A percentile compares a stretch with the other conserved stretches of the same genome.
phyloP scores from a whole-genome alignment of 371 early-diverging fungal species.

The Apophysomyces elegans region DNA sequence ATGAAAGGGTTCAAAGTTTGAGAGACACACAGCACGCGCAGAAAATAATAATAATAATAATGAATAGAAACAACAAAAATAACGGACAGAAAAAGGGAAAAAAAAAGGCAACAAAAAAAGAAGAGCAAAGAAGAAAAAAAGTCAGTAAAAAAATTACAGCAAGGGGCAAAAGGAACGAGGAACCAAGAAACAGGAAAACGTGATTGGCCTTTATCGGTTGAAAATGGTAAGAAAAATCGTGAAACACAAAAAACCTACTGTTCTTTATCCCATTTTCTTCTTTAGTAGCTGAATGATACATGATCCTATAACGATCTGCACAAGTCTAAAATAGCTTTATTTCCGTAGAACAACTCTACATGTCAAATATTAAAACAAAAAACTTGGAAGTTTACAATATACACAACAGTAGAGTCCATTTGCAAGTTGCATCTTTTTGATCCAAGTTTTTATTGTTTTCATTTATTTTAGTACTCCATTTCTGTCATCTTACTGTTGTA shows the following conservation, averaged over 20 bases:
- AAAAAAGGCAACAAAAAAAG: background rate
- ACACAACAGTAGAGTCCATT: no score
- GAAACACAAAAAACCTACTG: background rate
- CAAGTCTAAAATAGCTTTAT: no score
- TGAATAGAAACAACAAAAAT: background rate
- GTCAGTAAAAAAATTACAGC: background rate
- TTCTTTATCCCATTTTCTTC: background rate
- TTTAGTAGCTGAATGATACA: background rate
- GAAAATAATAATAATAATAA: conserved; percentile 1
- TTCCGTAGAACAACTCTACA: no score
- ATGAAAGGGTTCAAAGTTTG: background rate
- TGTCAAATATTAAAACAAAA: no score
- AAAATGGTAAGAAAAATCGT: conserved; percentile 7
- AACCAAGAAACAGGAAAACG: background rate
- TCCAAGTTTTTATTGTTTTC: no score
- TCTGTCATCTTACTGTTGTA: no score
- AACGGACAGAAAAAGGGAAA: background rate
- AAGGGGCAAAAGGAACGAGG: conserved; percentile 6
- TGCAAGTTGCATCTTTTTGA: no score
- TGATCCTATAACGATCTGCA: no score
- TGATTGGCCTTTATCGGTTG: conserved; percentile 7
- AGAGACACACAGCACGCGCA: no score
- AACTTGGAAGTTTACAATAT: no score
- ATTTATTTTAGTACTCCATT: no score
- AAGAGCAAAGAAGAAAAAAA: background rate